phyloP scores from a whole-genome alignment of 495 filamentous ascomycete species.

The Penicillium bovifimosum region DNA sequence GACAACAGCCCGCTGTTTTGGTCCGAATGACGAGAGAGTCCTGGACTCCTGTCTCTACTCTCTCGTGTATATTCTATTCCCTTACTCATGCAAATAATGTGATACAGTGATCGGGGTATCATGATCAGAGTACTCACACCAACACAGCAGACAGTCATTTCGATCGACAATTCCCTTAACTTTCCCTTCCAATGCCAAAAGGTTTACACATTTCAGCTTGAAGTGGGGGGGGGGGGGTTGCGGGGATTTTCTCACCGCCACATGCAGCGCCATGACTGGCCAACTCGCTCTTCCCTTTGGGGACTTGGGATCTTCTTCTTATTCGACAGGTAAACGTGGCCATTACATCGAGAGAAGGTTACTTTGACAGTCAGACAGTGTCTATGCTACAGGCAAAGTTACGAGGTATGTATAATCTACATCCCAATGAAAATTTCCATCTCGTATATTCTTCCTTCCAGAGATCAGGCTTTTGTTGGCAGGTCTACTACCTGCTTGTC shows the following conservation, averaged over 20 bases:
- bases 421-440: no score
- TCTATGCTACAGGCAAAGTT: no score
- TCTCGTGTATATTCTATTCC: no score
- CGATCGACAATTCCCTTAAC: not conserved
- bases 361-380: no score
- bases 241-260: constrained; percentile 41
- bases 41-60: not conserved
- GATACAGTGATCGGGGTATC: not conserved
- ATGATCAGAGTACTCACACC: no score
- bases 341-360: no score
- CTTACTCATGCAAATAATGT: constrained; percentile 1
- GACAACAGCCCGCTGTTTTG: constrained; percentile 15
- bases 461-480: no score
- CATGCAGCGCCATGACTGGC: constrained; percentile 31
- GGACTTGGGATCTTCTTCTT: not conserved
- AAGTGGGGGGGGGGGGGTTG: constrained; percentile 44
- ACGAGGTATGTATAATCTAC: no score
- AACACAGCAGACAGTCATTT: not conserved
- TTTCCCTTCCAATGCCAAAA: constrained; percentile 5
- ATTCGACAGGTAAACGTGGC: no score
- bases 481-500: no score
- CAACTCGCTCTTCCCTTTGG: constrained; percentile 28
- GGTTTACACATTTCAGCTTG: not conserved
- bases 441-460: not conserved
- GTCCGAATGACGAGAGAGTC: constrained; percentile 9